Percentiles rank a stretch among this genome's conserved stretches.
phyloP scores from a whole-genome alignment of 2,329 filamentous ascomycete species.

The Ceratocystis destructans region DNA sequence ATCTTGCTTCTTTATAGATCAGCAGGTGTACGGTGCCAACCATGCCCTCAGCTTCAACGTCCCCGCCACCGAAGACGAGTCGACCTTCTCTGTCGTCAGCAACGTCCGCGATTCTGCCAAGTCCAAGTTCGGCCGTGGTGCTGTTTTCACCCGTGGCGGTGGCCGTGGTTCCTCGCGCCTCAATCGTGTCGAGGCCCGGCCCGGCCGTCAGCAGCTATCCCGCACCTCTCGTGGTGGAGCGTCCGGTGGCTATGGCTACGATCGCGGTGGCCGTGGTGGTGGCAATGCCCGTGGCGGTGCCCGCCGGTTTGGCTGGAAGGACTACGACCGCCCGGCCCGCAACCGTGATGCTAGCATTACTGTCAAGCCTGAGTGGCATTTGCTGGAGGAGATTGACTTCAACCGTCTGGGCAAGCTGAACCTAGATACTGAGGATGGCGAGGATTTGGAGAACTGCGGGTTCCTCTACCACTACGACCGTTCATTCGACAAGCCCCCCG shows the following conservation, averaged over 20 bases:
- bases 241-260: slow-evolving; percentile 42
- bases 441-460: slow-evolving; percentile 88
- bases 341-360: slow-evolving; percentile 94
- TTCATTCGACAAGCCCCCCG: slow-evolving; percentile 81
- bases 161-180: slow-evolving; percentile 59
- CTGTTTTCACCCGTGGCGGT: slow-evolving; percentile 74
- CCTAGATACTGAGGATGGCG: slow-evolving; percentile 83
- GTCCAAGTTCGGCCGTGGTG: slow-evolving; percentile 76
- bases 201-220: slow-evolving; percentile 49
- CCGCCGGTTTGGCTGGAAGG: slow-evolving; percentile 93
- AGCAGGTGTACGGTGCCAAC: slow-evolving; percentile 91
- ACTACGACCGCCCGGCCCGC: slow-evolving; percentile 93
- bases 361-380: slow-evolving; percentile 87
- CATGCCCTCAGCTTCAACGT: slow-evolving; percentile 78
- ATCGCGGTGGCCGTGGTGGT: slow-evolving; percentile 53
- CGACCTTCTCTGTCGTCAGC: slow-evolving; percentile 94
- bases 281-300: slow-evolving; percentile 52
- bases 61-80: slow-evolving; percentile 87
- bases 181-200: slow-evolving; percentile 50
- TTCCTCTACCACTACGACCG: slow-evolving; percentile 99
- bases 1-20: slow-evolving; percentile 45
- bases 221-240: slow-evolving; percentile 57
- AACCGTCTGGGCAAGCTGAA: slow-evolving; percentile 90
- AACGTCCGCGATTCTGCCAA: slow-evolving; percentile 79
- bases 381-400: slow-evolving; percentile 98